Evolutionary conservation across 129 eudicot genomes (phyloP).

Genomic region (Apium graveolens): DNA sequence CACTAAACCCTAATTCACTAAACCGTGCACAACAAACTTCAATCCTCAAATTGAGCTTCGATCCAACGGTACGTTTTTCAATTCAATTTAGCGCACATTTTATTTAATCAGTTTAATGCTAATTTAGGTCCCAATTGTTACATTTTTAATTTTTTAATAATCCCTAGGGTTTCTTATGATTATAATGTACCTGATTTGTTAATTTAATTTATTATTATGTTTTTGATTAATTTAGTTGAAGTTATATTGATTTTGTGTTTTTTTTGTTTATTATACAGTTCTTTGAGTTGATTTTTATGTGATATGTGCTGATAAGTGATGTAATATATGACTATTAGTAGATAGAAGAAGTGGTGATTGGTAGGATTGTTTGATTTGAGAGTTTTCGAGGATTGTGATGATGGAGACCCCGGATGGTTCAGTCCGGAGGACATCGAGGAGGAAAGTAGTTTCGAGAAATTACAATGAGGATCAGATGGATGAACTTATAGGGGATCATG

Average conservation of each 20-base stretch:
- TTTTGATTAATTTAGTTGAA: background rate
- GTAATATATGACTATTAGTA: background rate
- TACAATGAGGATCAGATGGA: conserved; percentile 90
- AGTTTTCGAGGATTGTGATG: conserved; percentile 4
- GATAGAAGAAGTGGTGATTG: background rate
- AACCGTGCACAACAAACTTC: conserved; percentile 1
- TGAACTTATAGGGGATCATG: conserved; percentile 57
- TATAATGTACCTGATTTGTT: background rate
- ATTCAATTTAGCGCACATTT: background rate
- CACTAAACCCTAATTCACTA: conserved; percentile 34
- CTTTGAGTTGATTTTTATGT: background rate
- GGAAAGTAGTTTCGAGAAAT: conserved; percentile 42
- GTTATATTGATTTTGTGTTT: background rate
- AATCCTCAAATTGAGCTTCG: conserved; percentile 30
- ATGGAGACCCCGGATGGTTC: conserved; percentile 35
- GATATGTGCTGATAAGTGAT: background rate
- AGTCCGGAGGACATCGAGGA: conserved; percentile 41
- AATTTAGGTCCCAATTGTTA: conserved; percentile 20
- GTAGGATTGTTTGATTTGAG: conserved; percentile 7
- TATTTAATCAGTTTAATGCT: background rate
- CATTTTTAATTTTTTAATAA: background rate
- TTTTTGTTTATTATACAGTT: background rate
- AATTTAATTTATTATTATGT: background rate
- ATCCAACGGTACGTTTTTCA: conserved; percentile 31
- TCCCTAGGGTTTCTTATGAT: background rate